A percentile compares a stretch with the other conserved stretches of the same genome.
Evolutionary conservation across 139 green algal genomes (phyloP).

Genomic region (Penium margaritaceum): DNA sequence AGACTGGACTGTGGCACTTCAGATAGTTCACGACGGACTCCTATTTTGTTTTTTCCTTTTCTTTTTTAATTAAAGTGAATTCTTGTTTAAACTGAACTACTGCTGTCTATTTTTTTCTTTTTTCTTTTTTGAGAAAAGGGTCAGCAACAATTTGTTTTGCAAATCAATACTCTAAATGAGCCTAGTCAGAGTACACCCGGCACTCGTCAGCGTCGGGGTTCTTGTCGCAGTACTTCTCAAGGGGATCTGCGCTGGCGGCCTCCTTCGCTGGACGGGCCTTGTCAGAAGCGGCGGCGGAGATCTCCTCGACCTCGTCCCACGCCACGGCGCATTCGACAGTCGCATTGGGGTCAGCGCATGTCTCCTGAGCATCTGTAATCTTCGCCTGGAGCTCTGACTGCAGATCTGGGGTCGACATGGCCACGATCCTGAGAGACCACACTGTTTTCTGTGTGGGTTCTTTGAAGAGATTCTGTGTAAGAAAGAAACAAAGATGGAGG

Average conservation of each 20-base stretch:
- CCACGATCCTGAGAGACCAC: background rate
- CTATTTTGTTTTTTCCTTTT: no score
- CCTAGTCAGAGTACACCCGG: conserved; percentile 46
- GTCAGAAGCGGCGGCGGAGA: conserved; percentile 43
- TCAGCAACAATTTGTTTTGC: no score
- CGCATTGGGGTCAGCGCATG: conserved; percentile 4
- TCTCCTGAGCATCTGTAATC: conserved; percentile 42
- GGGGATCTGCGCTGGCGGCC: conserved; percentile 21
- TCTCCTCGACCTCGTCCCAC: conserved; percentile 49
- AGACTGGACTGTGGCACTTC: no score
- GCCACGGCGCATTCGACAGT: conserved; percentile 36
- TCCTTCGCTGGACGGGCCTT: conserved; percentile 21
- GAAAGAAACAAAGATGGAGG: no score
- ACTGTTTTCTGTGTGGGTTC: no score
- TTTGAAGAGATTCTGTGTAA: no score
- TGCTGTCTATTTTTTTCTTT: no score
- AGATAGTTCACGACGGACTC: no score
- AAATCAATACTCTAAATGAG: background rate
- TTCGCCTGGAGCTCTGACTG: conserved; percentile 4
- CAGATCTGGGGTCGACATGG: conserved; percentile 3
- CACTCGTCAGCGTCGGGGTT: conserved; percentile 44
- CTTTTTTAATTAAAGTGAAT: no score
- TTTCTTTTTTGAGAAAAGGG: no score
- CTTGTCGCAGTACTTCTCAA: conserved; percentile 46
- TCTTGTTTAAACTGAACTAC: no score